These are phyloP conservation scores for Erigeron canadensis DNA, from an alignment of 129 eudicot genomes.

Conservation along the genomic window DNA sequence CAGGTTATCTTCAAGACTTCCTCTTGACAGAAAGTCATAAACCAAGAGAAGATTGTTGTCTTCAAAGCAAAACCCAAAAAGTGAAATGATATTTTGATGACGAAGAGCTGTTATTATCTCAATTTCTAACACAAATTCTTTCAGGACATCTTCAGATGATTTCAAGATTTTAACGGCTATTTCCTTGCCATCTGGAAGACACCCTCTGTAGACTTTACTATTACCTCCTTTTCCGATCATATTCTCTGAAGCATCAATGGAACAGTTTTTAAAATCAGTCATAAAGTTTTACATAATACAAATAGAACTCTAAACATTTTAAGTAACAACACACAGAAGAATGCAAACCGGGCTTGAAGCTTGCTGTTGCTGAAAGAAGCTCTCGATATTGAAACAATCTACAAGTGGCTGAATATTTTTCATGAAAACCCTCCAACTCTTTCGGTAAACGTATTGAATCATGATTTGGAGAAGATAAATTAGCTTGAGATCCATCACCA, in stretches of 20 bases:
- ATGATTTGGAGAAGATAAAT: constrained; percentile 38
- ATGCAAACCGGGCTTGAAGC: constrained; percentile 55
- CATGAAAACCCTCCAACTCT: constrained; percentile 57
- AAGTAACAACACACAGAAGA: background rate
- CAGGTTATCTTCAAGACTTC: constrained; percentile 88
- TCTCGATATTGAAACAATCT: constrained; percentile 60
- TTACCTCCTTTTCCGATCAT: constrained; percentile 95
- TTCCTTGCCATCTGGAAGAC: constrained; percentile 62
- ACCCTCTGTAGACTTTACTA: constrained; percentile 78
- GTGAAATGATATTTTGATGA: constrained; percentile 82
- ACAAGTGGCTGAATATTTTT: constrained; percentile 65
- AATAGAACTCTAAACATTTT: background rate
- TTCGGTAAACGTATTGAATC: constrained; percentile 34
- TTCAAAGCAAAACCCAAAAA: constrained; percentile 86
- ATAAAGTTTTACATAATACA: constrained; percentile 11
- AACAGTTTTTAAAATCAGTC: background rate
- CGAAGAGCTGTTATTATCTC: constrained; percentile 59
- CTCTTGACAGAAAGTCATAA: constrained; percentile 81
- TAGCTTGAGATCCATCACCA: constrained; percentile 21
- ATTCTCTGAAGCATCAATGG: constrained; percentile 48
- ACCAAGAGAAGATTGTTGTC: constrained; percentile 71
- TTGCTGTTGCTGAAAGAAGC: constrained; percentile 57
- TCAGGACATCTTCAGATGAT: constrained; percentile 37
- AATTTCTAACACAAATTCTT: constrained; percentile 40
- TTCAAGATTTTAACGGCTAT: constrained; percentile 44